A percentile compares a stretch with the other conserved stretches of the same genome.
Conservation (phyloP, 257 asterid genomes). For the Thymus quinquecostatus region DNA sequence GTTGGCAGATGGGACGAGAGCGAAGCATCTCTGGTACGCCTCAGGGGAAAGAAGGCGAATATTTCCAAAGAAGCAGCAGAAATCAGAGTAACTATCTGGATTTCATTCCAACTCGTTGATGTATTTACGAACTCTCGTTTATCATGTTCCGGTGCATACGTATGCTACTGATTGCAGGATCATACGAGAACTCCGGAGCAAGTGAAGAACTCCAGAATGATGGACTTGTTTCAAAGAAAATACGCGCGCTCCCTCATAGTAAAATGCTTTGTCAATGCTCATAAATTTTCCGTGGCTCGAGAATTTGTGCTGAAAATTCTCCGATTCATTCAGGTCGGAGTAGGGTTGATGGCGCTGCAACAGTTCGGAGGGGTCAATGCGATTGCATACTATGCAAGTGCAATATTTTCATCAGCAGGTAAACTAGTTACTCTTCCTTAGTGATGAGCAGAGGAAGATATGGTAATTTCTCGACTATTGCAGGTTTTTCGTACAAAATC, state of each 20-base stretch:
- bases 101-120: not conserved
- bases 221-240: conserved; percentile 76
- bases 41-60: conserved; percentile 61
- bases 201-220: conserved; percentile 51
- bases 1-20: conserved; percentile 60
- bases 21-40: conserved; percentile 64
- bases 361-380: conserved; percentile 93
- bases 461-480: conserved; percentile 25
- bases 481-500: conserved; percentile 71
- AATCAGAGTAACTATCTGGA: conserved; percentile 52
- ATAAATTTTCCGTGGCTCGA: not conserved
- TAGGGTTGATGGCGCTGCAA: conserved; percentile 92
- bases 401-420: conserved; percentile 87
- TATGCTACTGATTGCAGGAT: conserved; percentile 47
- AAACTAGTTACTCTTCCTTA: conserved; percentile 23
- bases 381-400: conserved; percentile 83
- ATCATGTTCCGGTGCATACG: not conserved
- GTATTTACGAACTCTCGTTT: not conserved
- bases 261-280: conserved; percentile 25
- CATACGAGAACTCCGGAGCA: conserved; percentile 60
- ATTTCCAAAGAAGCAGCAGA: conserved; percentile 72
- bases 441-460: not conserved
- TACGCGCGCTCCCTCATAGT: conserved; percentile 78
- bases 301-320: not conserved
- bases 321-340: conserved; percentile 66